Conservation (phyloP, 2,329 filamentous ascomycete genomes). For the Pestalotiopsis sp. region DNA sequence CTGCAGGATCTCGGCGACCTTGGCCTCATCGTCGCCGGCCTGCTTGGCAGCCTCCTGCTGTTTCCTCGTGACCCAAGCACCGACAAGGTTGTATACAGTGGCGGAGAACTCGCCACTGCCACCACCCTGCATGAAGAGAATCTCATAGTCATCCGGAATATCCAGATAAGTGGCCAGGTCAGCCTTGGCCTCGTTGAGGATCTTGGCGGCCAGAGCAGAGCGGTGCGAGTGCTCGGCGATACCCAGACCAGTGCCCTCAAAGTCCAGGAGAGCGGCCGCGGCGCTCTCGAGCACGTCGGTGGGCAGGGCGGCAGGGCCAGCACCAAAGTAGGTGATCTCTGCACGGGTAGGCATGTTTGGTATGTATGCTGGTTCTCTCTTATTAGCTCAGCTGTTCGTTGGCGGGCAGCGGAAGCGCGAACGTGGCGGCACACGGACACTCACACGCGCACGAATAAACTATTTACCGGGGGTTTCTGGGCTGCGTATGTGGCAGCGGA, state of each 20-base stretch:
- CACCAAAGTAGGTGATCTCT: conserved; percentile 85
- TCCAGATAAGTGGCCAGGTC: conserved; percentile 75
- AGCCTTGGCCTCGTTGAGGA: conserved; percentile 78
- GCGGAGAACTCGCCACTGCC: conserved; percentile 87
- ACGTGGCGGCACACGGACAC: background rate
- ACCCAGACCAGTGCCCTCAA: conserved; percentile 78
- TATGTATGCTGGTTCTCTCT: background rate
- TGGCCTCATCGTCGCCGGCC: conserved; percentile 51
- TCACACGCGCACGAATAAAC: background rate
- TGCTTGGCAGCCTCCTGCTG: conserved; percentile 61
- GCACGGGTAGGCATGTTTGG: conserved; percentile 51
- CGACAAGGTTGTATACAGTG: conserved; percentile 81
- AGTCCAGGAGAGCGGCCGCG: conserved; percentile 79
- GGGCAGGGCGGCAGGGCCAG: conserved; percentile 85
- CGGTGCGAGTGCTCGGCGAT: conserved; percentile 91
- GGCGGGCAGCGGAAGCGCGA: background rate
- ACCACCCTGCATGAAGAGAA: conserved; percentile 86
- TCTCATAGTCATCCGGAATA: conserved; percentile 84
- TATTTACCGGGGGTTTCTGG: background rate
- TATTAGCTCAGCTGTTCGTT: background rate
- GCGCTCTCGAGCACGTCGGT: conserved; percentile 79
- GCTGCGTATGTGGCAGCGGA: background rate
- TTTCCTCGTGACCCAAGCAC: conserved; percentile 77
- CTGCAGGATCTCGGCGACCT: conserved; percentile 60
- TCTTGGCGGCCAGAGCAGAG: conserved; percentile 74